Base-by-base conservation (phyloP, 1,139 yeast species). In the Blastobotrys illinoisensis region DNA sequence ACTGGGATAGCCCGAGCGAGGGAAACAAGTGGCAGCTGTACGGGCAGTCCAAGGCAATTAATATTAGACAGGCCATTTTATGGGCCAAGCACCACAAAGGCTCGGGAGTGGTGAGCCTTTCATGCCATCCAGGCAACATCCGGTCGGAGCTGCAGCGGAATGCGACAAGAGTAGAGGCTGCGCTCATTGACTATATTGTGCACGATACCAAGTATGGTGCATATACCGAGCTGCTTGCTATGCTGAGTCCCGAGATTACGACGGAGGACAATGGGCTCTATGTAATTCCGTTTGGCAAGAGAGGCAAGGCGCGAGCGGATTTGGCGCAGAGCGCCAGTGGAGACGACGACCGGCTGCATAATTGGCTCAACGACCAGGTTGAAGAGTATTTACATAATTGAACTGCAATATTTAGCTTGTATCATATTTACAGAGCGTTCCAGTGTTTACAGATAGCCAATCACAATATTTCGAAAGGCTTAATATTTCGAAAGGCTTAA, bases 11-110 rank as follows among this genome's bases (percentile, higher is more conserved):
- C 60, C 58, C 67, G 19, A 68, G 71, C 44, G 60, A 64, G 44
- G 50, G 51, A 44, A 48, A 47, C 46, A 44, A 26, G 9, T 11
- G 46, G 46, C 14, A 6, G 14, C 14, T 47, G 36, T 76, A 76
- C 59, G 81, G 79, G 1, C 82, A 79, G 62, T 71, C 79, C 40
- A 80, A 80, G 64, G 79, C 79, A 2, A 73, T 73, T 26, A 73
- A 72, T 54, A 68, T 77, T 14, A 67, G 72, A 50, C 78, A 75
- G 56, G 72, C 79, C 1, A 67, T 71, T 16, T 65, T 69, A 2
- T 77, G 78, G 75, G 67, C 74, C 1, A 61, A 66, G 23, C 60
- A 65, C 45, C 72, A 76, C 53, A n/a, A 32, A 11, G 40, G 7
- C 7, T 56, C 60, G 5, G 56, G 56, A 2, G 60, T 59, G 9